These are phyloP conservation scores for Penicillium occitanis DNA, from an alignment of 2,329 filamentous ascomycete genomes.

Conservation along the genomic window DNA sequence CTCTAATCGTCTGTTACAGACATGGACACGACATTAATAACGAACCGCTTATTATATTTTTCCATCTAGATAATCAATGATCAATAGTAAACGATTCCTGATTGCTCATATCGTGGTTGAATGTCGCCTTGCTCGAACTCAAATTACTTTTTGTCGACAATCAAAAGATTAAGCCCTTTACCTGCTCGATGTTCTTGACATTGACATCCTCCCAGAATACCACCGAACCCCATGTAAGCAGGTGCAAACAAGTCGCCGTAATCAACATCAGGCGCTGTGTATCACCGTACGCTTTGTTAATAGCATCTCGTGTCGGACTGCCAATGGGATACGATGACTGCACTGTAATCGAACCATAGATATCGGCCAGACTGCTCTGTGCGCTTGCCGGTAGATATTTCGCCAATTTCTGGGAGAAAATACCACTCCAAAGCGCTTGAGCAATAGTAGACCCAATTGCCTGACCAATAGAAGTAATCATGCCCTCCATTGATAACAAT, in stretches of 20 bases:
- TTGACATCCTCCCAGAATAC: neutral
- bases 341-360: neutral
- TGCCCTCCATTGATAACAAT: neutral
- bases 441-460: neutral
- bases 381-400: neutral
- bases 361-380: neutral
- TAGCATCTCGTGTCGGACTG: neutral
- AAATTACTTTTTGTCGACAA: neutral
- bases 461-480: neutral
- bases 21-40: too few relatives aligned
- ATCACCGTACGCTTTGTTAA: neutral
- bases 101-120: too few relatives aligned
- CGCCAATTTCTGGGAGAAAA: neutral
- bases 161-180: neutral
- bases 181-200: neutral
- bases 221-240: neutral
- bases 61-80: too few relatives aligned
- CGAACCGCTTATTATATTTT: too few relatives aligned
- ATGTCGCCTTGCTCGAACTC: neutral
- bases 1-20: too few relatives aligned
- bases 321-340: neutral
- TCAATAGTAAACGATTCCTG: too few relatives aligned
- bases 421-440: neutral
- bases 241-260: neutral
- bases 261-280: neutral